A percentile compares a stretch with the other conserved stretches of the same genome.
Evolutionary conservation across 179 eudicot genomes (phyloP).

Genomic region (Pouteria campechiana): DNA sequence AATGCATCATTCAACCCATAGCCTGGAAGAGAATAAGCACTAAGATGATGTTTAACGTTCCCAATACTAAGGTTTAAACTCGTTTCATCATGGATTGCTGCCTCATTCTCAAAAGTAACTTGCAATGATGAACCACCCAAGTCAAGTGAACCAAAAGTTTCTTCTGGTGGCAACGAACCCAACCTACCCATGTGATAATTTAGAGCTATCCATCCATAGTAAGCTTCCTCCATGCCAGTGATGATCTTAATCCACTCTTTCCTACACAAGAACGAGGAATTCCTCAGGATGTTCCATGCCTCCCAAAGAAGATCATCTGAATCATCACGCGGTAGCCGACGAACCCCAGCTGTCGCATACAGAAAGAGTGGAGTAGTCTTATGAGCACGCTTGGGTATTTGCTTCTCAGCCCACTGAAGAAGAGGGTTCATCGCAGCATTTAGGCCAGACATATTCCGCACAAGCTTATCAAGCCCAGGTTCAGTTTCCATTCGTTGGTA

Average conservation of each 20-base stretch:
- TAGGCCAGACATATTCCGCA: slow-evolving; percentile 66
- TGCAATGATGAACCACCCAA: slow-evolving; percentile 97
- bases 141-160: slow-evolving; percentile 93
- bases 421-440: slow-evolving; percentile 73
- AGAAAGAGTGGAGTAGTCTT: slow-evolving; percentile 76
- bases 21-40: slow-evolving; percentile 87
- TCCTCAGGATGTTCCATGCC: slow-evolving; percentile 57
- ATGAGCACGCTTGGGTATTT: slow-evolving; percentile 70
- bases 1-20: slow-evolving; percentile 98
- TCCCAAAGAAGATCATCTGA: slow-evolving; percentile 85
- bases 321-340: slow-evolving; percentile 68
- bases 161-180: slow-evolving; percentile 57
- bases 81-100: slow-evolving; percentile 34
- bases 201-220: slow-evolving; percentile 97
- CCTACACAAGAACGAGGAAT: slow-evolving; percentile 58
- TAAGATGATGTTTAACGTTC: slow-evolving; percentile 77
- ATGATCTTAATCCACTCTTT: slow-evolving; percentile 89
- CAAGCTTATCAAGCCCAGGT: slow-evolving; percentile 95
- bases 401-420: slow-evolving; percentile 82
- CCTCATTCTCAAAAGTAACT: slow-evolving; percentile 88
- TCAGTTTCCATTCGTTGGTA: slow-evolving; percentile 97
- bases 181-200: slow-evolving; percentile 69
- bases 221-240: slow-evolving; percentile 94
- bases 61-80: slow-evolving; percentile 86
- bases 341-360: slow-evolving; percentile 97